Evolutionary conservation across 2,329 filamentous ascomycete genomes (phyloP).

Genomic region (Fusarium denticulatum): DNA sequence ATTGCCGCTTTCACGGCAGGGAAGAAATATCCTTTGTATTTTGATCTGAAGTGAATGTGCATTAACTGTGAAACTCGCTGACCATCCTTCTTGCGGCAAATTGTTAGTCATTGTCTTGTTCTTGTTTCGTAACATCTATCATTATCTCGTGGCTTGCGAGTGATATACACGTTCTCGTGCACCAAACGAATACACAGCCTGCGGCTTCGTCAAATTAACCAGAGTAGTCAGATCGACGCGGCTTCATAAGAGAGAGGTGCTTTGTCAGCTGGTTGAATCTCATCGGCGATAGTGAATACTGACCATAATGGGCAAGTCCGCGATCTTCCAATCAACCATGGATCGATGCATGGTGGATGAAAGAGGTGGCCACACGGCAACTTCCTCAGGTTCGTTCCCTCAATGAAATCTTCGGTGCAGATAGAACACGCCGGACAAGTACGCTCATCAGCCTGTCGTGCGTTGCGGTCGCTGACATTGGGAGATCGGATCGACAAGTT

Average conservation of each 20-base stretch:
- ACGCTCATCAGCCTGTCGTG: neutral
- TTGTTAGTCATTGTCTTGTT: neutral
- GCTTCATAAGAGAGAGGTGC: neutral
- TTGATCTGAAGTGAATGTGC: fast-evolving
- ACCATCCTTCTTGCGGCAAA: neutral
- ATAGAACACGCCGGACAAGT: neutral
- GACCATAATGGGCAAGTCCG: slow-evolving; percentile 35
- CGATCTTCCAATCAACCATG: slow-evolving; percentile 25
- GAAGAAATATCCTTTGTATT: fast-evolving
- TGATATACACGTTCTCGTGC: neutral
- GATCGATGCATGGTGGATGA: slow-evolving; percentile 34
- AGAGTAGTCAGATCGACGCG: slow-evolving; percentile 6
- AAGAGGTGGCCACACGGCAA: slow-evolving; percentile 29
- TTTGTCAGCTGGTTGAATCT: neutral
- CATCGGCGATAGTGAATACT: fast-evolving
- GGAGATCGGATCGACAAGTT: neutral
- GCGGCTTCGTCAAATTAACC: neutral
- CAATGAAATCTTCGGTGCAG: slow-evolving; percentile 19
- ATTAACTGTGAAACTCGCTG: neutral
- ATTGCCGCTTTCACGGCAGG: neutral
- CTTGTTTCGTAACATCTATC: fast-evolving
- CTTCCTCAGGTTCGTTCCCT: neutral
- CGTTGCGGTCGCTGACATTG: fast-evolving
- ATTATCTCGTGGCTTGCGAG: neutral
- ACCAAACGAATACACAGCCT: neutral